A percentile compares a stretch with the other conserved stretches of the same genome.
These are phyloP conservation scores for Lippia alba DNA, from an alignment of 305 asterid genomes.

Conservation along the genomic window DNA sequence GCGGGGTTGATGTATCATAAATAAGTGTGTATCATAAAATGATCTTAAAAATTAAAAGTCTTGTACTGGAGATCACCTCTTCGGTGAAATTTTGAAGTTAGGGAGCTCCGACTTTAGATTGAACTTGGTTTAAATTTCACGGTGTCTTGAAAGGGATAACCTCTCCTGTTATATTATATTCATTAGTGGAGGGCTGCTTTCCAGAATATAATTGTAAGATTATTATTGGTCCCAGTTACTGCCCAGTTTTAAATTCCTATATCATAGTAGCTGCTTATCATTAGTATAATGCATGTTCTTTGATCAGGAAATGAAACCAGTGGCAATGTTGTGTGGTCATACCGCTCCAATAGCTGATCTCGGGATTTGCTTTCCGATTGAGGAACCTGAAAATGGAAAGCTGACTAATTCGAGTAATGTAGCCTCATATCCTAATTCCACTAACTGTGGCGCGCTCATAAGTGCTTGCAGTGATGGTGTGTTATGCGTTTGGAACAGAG, in stretches of 20 bases:
- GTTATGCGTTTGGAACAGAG: conserved; percentile 89
- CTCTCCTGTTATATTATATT: conserved; percentile 7
- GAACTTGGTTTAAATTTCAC: conserved; percentile 10
- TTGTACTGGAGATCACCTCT: conserved; percentile 3
- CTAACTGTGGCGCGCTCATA: conserved; percentile 63
- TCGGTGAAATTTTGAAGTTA: neutral
- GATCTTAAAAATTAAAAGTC: neutral
- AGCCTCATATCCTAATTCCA: conserved; percentile 48
- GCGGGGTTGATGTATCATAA: conserved; percentile 7
- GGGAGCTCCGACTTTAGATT: conserved; percentile 16
- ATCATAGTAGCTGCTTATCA: conserved; percentile 16
- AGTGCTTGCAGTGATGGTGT: conserved; percentile 92
- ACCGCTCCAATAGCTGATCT: conserved; percentile 84
- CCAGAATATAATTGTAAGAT: neutral
- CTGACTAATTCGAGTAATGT: conserved; percentile 43
- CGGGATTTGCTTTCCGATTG: conserved; percentile 75
- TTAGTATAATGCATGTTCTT: conserved; percentile 32
- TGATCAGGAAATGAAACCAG: conserved; percentile 84
- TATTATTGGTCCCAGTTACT: neutral
- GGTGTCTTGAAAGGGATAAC: conserved; percentile 6
- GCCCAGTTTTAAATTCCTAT: neutral
- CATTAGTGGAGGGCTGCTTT: conserved; percentile 11
- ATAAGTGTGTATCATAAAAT: conserved; percentile 15
- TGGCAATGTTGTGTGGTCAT: conserved; percentile 96
- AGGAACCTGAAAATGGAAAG: conserved; percentile 59